These are phyloP conservation scores for Penicillium manginii DNA, from an alignment of 495 filamentous ascomycete genomes.

Conservation along the genomic window DNA sequence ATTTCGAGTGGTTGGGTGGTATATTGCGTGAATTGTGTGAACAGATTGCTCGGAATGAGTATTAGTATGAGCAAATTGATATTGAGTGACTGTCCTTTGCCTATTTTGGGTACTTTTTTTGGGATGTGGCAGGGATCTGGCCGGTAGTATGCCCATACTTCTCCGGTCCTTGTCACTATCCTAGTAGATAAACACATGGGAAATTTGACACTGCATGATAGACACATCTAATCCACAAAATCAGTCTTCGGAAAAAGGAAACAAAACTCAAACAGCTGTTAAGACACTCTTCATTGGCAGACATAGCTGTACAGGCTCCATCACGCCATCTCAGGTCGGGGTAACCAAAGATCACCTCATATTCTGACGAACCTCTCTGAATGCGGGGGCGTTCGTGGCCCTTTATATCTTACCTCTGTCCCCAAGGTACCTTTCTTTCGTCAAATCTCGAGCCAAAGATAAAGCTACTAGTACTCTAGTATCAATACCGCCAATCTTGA, in stretches of 20 bases:
- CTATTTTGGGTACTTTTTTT: background rate
- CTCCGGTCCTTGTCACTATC: background rate
- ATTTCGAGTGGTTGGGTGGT: slow-evolving; percentile 74
- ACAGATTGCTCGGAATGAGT: slow-evolving; percentile 60
- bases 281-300: background rate
- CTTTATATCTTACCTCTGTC: slow-evolving; percentile 10
- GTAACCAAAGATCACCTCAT: slow-evolving; percentile 24
- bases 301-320: slow-evolving; percentile 2
- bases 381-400: slow-evolving; percentile 12
- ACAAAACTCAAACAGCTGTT: background rate
- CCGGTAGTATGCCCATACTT: background rate
- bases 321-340: slow-evolving; percentile 18
- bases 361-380: slow-evolving; percentile 6
- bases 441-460: too few relatives aligned
- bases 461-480: background rate
- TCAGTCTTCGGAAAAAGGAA: background rate
- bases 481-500: background rate
- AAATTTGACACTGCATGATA: background rate
- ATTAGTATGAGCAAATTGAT: background rate
- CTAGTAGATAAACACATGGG: background rate
- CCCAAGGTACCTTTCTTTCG: slow-evolving; percentile 9
- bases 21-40: slow-evolving; percentile 64
- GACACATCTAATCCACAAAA: too few relatives aligned
- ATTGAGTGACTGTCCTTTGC: too few relatives aligned
- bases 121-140: background rate